Evolutionary conservation across 176 grass and related monocot genomes (phyloP).

Genomic region (Oryza brachyantha): DNA sequence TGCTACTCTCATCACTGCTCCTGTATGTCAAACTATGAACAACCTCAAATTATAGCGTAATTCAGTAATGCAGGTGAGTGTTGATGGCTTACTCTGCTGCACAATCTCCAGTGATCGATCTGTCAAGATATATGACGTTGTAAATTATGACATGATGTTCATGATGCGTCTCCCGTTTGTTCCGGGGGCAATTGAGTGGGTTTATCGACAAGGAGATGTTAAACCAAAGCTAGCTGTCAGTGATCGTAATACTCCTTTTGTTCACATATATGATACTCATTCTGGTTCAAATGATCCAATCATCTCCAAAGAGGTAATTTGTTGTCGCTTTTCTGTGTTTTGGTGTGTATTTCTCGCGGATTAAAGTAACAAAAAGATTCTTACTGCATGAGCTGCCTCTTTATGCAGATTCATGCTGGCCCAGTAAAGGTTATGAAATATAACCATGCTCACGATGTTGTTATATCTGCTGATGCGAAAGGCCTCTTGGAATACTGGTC

Average conservation of each 20-base stretch:
- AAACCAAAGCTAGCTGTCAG: constrained; percentile 88
- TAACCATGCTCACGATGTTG: constrained; percentile 56
- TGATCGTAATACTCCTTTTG: constrained; percentile 57
- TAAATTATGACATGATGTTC: constrained; percentile 99
- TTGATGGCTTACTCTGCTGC: constrained; percentile 92
- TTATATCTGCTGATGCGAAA: constrained; percentile 81
- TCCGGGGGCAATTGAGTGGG: constrained; percentile 89
- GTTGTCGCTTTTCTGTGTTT: constrained; percentile 3
- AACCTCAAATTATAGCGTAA: constrained; percentile 48
- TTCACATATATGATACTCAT: constrained; percentile 89
- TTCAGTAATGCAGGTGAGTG: constrained; percentile 73
- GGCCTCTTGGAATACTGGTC: constrained; percentile 93
- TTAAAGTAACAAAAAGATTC: constrained; percentile 19
- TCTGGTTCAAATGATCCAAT: constrained; percentile 88
- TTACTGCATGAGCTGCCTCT: constrained; percentile 10
- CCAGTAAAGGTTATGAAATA: constrained; percentile 94
- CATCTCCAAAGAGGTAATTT: constrained; percentile 81
- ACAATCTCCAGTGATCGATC: constrained; percentile 73
- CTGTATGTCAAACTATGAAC: not conserved
- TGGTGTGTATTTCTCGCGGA: not conserved
- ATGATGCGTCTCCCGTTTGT: constrained; percentile 90
- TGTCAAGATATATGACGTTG: constrained; percentile 96
- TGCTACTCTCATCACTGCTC: not conserved
- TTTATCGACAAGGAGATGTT: constrained; percentile 82
- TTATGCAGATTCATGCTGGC: constrained; percentile 75